These are phyloP conservation scores for Cicer judaicum DNA, from an alignment of 306 rosid species.

Conservation along the genomic window DNA sequence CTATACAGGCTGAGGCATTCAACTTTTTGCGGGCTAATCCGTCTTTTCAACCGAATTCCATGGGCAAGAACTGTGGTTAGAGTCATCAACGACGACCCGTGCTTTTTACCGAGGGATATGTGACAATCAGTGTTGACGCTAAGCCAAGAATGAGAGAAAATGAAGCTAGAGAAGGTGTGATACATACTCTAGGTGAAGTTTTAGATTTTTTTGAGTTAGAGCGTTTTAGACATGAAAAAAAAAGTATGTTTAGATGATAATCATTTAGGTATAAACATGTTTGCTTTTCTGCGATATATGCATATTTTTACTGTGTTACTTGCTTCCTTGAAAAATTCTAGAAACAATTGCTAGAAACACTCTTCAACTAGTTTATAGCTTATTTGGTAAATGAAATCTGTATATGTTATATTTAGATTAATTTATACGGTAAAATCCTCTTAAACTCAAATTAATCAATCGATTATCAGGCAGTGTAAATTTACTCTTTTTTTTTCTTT, in stretches of 20 bases:
- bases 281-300: conserved; percentile 11
- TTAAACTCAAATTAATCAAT: too few relatives aligned
- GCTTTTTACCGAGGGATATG: not conserved
- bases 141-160: conserved; percentile 31
- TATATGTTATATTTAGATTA: not conserved
- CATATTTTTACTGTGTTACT: conserved; percentile 10
- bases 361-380: not conserved
- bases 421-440: too few relatives aligned
- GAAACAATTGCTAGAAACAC: not conserved
- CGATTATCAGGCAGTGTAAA: too few relatives aligned
- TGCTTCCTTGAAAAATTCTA: not conserved
- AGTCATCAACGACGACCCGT: not conserved
- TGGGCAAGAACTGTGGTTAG: conserved; percentile 18
- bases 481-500: too few relatives aligned
- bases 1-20: conserved; percentile 24
- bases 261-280: conserved; percentile 1
- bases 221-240: conserved; percentile 23
- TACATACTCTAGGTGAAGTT: conserved; percentile 4
- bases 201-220: conserved; percentile 22
- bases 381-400: not conserved
- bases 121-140: conserved; percentile 15
- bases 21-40: conserved; percentile 8
- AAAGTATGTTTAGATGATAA: conserved; percentile 7
- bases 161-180: conserved; percentile 20
- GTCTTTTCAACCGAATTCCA: conserved; percentile 17